Conservation (phyloP, 495 filamentous ascomycete genomes). For the Gamarada debralockiae region DNA sequence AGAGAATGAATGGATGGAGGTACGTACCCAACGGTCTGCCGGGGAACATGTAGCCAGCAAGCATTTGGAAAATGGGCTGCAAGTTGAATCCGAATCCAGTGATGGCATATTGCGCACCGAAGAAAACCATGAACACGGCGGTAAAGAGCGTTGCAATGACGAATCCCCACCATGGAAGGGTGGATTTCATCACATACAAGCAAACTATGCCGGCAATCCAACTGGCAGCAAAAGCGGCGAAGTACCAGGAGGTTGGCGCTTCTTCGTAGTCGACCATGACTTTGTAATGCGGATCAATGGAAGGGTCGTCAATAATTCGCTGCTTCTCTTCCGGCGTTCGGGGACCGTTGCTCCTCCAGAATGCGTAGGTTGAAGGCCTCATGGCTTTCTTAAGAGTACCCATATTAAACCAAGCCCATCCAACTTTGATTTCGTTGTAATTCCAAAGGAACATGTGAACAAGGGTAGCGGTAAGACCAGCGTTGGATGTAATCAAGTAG, state of each 20-base stretch:
- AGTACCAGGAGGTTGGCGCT: conserved; percentile 54
- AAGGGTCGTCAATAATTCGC: conserved; percentile 10
- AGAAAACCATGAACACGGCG: conserved; percentile 30
- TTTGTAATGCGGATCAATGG: conserved; percentile 43
- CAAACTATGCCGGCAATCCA: conserved; percentile 47
- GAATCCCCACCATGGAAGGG: conserved; percentile 53
- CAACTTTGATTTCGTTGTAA: conserved; percentile 19
- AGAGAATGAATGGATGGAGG: background rate
- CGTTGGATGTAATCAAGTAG: conserved; percentile 39
- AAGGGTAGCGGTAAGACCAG: conserved; percentile 38
- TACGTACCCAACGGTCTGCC: conserved; percentile 38
- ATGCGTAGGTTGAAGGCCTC: conserved; percentile 18
- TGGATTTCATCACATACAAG: conserved; percentile 42
- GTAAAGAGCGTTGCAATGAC: conserved; percentile 42
- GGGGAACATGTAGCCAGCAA: conserved; percentile 38
- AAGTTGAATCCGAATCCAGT: conserved; percentile 34
- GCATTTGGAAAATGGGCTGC: conserved; percentile 35
- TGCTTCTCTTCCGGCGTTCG: conserved; percentile 18
- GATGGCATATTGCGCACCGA: conserved; percentile 33
- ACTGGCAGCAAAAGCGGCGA: conserved; percentile 36
- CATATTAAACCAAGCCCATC: conserved; percentile 13
- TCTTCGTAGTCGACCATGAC: conserved; percentile 45
- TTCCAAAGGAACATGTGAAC: conserved; percentile 29
- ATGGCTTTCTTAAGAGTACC: conserved; percentile 20
- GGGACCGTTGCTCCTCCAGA: conserved; percentile 26